These are phyloP conservation scores for Camellia granthamiana DNA, from an alignment of 148 eudicot species.

Conservation along the genomic window DNA sequence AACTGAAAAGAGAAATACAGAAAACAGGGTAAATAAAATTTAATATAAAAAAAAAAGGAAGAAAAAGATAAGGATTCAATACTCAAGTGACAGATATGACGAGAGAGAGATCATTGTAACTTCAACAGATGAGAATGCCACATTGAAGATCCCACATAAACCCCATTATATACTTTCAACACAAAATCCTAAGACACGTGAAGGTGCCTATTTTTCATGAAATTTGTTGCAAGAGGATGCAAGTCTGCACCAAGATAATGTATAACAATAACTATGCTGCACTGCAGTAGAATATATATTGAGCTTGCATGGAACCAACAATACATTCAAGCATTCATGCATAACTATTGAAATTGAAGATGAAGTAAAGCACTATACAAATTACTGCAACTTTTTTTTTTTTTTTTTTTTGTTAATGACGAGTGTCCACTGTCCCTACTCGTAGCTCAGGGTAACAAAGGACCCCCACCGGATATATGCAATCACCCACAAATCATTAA, in stretches of 20 bases:
- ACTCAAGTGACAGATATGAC: not conserved
- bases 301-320: not conserved
- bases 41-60: not conserved
- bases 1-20: not conserved
- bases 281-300: not conserved
- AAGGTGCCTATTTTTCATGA: not conserved
- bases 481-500: too few relatives aligned
- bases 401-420: too few relatives aligned
- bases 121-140: not conserved
- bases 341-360: slow-evolving; percentile 1
- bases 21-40: too few relatives aligned
- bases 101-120: not conserved
- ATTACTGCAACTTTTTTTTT: not conserved
- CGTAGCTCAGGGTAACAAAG: too few relatives aligned
- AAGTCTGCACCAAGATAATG: not conserved
- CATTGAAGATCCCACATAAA: not conserved
- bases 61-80: not conserved
- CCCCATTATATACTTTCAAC: not conserved
- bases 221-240: too few relatives aligned
- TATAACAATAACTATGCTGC: not conserved
- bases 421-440: too few relatives aligned
- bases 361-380: too few relatives aligned
- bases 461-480: too few relatives aligned
- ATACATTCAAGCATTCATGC: not conserved
- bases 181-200: not conserved